A percentile compares a stretch with the other conserved stretches of the same genome.
These are phyloP conservation scores for Mycena crocata DNA, from an alignment of 768 basidiomycete genomes.

Conservation along the genomic window DNA sequence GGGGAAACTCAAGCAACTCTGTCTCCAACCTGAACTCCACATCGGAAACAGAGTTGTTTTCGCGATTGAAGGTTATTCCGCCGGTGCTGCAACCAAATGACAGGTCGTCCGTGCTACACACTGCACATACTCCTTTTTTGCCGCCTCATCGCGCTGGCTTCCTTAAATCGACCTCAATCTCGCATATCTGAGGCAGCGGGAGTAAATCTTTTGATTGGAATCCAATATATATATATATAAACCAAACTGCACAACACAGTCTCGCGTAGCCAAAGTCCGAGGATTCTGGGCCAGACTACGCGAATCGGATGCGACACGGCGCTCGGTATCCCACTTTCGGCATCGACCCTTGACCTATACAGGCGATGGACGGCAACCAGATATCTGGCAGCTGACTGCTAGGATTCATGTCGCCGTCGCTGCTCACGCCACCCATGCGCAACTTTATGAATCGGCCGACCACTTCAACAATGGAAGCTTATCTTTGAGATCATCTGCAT, in stretches of 20 bases:
- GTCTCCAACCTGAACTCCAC: too few species aligned
- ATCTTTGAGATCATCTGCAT: conserved; percentile 3
- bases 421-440: not conserved
- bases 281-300: not conserved
- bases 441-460: not conserved
- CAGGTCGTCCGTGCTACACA: too few species aligned
- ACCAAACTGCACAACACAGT: too few species aligned
- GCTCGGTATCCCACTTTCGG: not conserved
- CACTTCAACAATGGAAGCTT: not conserved
- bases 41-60: too few species aligned
- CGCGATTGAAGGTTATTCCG: too few species aligned
- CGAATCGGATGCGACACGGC: not conserved
- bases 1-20: too few species aligned
- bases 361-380: too few species aligned
- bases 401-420: not conserved
- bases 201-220: not conserved
- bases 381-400: too few species aligned
- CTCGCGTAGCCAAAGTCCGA: conserved; percentile 1
- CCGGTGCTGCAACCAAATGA: too few species aligned
- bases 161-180: not conserved
- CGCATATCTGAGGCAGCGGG: not conserved
- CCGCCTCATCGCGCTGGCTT: not conserved
- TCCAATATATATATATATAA: too few species aligned
- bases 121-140: too few species aligned
- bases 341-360: not conserved